Evolutionary conservation across 2,329 filamentous ascomycete species (phyloP).

Genomic region (Pseudogymnoascus sp.): DNA sequence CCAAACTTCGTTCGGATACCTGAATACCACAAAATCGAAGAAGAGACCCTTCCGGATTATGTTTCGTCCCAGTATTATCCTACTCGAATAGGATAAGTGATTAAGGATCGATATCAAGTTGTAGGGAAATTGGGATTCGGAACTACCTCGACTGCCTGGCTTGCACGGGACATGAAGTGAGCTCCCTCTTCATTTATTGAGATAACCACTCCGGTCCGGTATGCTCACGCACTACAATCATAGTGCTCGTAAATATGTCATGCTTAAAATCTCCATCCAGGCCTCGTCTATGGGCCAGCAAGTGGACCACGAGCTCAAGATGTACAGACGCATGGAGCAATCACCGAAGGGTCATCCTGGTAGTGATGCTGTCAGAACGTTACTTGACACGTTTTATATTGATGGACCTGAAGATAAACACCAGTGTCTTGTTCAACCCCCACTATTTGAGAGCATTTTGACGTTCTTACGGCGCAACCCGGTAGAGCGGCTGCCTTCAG

Average conservation of each 20-base stretch:
- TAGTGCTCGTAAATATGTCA: constrained; percentile 17
- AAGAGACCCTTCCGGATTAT: not conserved
- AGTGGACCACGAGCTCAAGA: constrained; percentile 31
- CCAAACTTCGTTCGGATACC: not conserved
- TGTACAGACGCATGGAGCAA: constrained; percentile 35
- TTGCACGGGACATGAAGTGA: constrained; percentile 18
- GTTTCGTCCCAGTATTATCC: constrained; percentile 15
- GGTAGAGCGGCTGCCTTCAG: constrained; percentile 29
- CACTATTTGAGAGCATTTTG: constrained; percentile 23
- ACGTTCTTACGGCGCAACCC: constrained; percentile 30
- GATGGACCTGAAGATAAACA: constrained; percentile 31
- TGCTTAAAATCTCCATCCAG: constrained; percentile 19
- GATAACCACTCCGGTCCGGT: constrained; percentile 13
- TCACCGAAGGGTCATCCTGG: constrained; percentile 28
- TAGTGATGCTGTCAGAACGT: constrained; percentile 25
- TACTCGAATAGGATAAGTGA: constrained; percentile 15
- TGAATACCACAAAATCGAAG: constrained; percentile 1
- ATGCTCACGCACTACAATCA: constrained; percentile 8
- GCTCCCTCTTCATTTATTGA: constrained; percentile 12
- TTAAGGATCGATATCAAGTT: constrained; percentile 17
- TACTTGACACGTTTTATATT: constrained; percentile 35
- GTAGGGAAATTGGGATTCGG: constrained; percentile 20
- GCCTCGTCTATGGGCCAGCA: constrained; percentile 11
- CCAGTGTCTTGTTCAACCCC: constrained; percentile 33
- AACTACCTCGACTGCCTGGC: constrained; percentile 19